Evolutionary conservation across 2,329 filamentous ascomycete species (phyloP), one percentile per base, ranked within the genome.

Genomic region (Sclerotinia spermophila): DNA sequence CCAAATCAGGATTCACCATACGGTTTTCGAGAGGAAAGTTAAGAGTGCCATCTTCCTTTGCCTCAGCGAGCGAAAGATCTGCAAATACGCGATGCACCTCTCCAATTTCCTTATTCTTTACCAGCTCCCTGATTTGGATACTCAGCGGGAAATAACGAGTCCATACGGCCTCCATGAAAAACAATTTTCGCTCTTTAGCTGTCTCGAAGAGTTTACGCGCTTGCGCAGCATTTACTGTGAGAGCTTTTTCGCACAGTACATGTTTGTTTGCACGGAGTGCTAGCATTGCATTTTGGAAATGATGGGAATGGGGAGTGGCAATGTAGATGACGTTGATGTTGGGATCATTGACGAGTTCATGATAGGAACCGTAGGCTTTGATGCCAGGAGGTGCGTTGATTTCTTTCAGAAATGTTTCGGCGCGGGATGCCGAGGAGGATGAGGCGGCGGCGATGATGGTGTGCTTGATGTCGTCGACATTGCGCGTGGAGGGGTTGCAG

Each of bases 231-330:
- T 92, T 92, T 61, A 90, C 88, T 0, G 90, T 92, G 75, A 92
- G 89, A 0, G 90, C 85, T 80, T 92, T 92, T 80, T 92, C 90
- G 78, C 89, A 92, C 4, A 92, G 83, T 24, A 92, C 89, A 74
- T 90, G 83, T 80, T 92, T 92, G 48, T 89, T 88, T 2, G 88
- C 87, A 69, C 88, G 84, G 33, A 92, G 82, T 56, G 84, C 86
- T 5, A 92, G 83, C 83, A 89, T 87, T 35, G 85, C 84, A 78
- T 92, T 90, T 77, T 91, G 89, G 80, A 89, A 92, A 81, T 92
- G 90, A 77, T 92, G 90, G 35, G 88, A 90, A 80, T 92, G 90
- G 7, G 90, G 90, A 5, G 90, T 92, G 6, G 89, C 90, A 71
- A 92, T 83, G 78, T 92, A 92, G 76, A 92, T 82, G 70, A 92